Evolutionary conservation across 2,329 filamentous ascomycete genomes (phyloP).

Genomic region (Trichothecium sympodiale): DNA sequence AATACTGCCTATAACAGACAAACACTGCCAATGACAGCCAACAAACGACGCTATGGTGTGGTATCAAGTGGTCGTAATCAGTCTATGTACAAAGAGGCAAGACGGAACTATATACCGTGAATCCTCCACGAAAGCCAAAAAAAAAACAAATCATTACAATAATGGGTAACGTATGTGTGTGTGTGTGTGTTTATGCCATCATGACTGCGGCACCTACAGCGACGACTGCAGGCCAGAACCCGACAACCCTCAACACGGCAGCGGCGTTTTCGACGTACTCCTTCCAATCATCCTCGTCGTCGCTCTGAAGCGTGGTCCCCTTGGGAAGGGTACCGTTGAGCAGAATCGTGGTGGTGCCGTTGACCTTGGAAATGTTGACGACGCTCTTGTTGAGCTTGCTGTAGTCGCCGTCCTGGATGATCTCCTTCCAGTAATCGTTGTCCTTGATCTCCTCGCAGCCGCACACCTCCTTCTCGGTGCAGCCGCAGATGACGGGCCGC

Average conservation of each 20-base stretch:
- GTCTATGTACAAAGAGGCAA: no score
- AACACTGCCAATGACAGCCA: no score
- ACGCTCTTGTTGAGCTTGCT: conserved; percentile 47
- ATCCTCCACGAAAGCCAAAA: no score
- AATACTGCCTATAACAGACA: no score
- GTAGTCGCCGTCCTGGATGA: conserved; percentile 58
- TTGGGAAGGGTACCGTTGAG: conserved; percentile 69
- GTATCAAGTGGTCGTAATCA: no score
- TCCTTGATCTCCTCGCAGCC: conserved; percentile 59
- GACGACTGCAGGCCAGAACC: conserved; percentile 38
- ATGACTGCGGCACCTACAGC: conserved; percentile 34
- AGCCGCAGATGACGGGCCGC: conserved; percentile 31
- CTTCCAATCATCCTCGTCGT: conserved; percentile 27
- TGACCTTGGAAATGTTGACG: conserved; percentile 47
- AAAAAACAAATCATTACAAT: no score
- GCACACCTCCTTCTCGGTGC: conserved; percentile 40
- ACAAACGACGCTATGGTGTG: no score
- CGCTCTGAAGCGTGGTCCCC: conserved; percentile 41
- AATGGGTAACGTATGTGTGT: no score
- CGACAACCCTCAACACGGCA: conserved; percentile 24
- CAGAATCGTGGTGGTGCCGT: conserved; percentile 53
- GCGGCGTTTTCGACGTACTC: conserved; percentile 24
- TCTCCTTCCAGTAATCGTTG: conserved; percentile 43
- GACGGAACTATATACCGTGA: no score
- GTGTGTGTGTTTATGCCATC: not conserved